Conservation (phyloP, 495 filamentous ascomycete genomes). For the Astrocystis sublimbata region DNA sequence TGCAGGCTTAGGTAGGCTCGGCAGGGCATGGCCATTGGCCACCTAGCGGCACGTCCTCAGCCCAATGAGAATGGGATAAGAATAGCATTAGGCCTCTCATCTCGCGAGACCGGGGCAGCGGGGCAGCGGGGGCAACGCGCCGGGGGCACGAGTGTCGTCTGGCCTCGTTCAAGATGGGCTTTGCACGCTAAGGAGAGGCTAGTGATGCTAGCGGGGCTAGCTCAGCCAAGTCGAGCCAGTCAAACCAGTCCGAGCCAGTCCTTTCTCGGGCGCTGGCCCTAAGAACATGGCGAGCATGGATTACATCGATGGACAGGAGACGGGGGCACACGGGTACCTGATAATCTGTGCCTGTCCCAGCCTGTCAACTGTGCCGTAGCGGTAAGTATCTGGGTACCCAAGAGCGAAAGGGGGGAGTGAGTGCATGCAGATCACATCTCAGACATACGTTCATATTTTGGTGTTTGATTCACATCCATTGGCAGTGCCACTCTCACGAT, state of each 20-base stretch:
- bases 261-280: background rate
- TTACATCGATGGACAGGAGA: background rate
- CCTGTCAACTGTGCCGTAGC: too few species aligned
- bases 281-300: too few species aligned
- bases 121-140: background rate
- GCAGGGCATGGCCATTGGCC: too few species aligned
- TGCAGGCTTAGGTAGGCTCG: too few species aligned
- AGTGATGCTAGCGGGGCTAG: background rate
- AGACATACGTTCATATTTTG: too few species aligned
- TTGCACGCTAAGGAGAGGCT: slow-evolving; percentile 3
- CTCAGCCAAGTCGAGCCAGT: too few species aligned
- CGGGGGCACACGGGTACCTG: background rate
- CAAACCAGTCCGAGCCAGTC: too few species aligned
- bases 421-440: too few species aligned
- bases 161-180: background rate
- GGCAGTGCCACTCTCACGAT: background rate
- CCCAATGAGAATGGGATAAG: slow-evolving; percentile 6
- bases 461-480: background rate
- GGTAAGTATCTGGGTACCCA: too few species aligned
- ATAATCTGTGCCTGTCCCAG: too few species aligned
- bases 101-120: background rate
- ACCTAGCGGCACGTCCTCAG: background rate
- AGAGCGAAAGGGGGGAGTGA: too few species aligned
- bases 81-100: slow-evolving; percentile 5
- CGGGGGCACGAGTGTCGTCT: background rate